A percentile compares a stretch with the other conserved stretches of the same genome.
These are phyloP conservation scores for Flaveria bidentis DNA, from an alignment of 129 eudicot genomes.

Conservation along the genomic window DNA sequence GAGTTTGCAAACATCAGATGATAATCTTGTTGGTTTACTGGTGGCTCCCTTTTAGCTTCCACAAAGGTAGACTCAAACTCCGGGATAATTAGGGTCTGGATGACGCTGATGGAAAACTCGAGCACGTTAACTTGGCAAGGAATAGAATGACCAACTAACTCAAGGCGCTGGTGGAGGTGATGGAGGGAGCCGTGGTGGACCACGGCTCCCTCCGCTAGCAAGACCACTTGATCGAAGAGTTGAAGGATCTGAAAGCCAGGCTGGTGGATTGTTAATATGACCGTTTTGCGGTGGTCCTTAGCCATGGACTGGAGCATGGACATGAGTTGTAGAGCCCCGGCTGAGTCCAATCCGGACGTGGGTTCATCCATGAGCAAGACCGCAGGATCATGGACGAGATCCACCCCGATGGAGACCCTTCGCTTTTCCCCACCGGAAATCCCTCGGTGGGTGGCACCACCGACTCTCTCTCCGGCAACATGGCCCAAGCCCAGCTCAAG, in stretches of 20 bases:
- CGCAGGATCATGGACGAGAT: conserved; percentile 63
- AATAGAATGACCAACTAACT: conserved; percentile 48
- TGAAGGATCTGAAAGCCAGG: conserved; percentile 77
- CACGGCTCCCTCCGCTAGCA: conserved; percentile 50
- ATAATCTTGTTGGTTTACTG: not conserved
- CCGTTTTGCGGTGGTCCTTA: conserved; percentile 47
- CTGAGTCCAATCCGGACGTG: conserved; percentile 72
- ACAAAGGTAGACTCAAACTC: no score
- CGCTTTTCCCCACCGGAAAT: conserved; percentile 78
- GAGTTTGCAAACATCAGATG: conserved; percentile 39
- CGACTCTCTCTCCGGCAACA: conserved; percentile 50
- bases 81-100: conserved; percentile 30
- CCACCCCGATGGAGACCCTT: conserved; percentile 70
- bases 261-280: conserved; percentile 69
- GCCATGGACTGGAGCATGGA: conserved; percentile 59
- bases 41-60: no score
- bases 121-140: conserved; percentile 66
- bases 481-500: conserved; percentile 11
- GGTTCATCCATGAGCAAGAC: conserved; percentile 73
- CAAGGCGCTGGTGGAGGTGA: conserved; percentile 49
- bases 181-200: conserved; percentile 57
- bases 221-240: conserved; percentile 48
- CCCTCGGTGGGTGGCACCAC: conserved; percentile 46
- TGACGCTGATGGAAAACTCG: conserved; percentile 65
- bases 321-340: conserved; percentile 65